A percentile compares a stretch with the other conserved stretches of the same genome.
Evolutionary conservation across 2,329 filamentous ascomycete species (phyloP).

Genomic region (Epichloe gansuensis): DNA sequence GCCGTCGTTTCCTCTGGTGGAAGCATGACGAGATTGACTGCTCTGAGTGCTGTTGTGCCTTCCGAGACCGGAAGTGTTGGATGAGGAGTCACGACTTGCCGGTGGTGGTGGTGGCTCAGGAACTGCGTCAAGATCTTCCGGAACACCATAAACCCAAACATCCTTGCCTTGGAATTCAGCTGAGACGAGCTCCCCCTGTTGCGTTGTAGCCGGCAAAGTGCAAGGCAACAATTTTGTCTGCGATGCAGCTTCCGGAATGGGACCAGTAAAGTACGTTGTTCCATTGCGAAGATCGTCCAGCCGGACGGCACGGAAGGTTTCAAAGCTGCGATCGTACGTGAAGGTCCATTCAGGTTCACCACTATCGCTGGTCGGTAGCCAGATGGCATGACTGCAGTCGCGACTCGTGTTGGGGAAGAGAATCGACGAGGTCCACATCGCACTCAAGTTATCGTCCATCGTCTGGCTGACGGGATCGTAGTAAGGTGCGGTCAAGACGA

Average conservation of each 20-base stretch:
- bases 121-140: conserved; percentile 55
- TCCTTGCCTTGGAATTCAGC: conserved; percentile 60
- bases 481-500: conserved; percentile 68
- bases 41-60: conserved; percentile 19
- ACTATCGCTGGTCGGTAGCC: conserved; percentile 47
- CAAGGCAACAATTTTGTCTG: conserved; percentile 51
- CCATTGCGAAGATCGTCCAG: conserved; percentile 64
- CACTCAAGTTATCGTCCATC: conserved; percentile 54
- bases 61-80: conserved; percentile 9
- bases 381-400: conserved; percentile 63
- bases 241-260: conserved; percentile 37
- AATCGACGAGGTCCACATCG: conserved; percentile 77
- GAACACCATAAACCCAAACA: conserved; percentile 69
- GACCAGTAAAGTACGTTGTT: conserved; percentile 68
- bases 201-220: conserved; percentile 57
- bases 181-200: conserved; percentile 60
- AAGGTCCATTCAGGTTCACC: conserved; percentile 65
- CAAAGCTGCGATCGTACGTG: conserved; percentile 63
- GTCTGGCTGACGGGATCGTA: conserved; percentile 58
- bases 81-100: conserved; percentile 11
- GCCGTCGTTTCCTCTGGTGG: conserved; percentile 16
- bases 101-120: conserved; percentile 26
- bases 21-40: conserved; percentile 19
- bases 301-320: conserved; percentile 65
- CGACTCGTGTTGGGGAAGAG: conserved; percentile 70